These are phyloP conservation scores for Xylaria curta DNA, from an alignment of 495 filamentous ascomycete genomes.

Conservation along the genomic window DNA sequence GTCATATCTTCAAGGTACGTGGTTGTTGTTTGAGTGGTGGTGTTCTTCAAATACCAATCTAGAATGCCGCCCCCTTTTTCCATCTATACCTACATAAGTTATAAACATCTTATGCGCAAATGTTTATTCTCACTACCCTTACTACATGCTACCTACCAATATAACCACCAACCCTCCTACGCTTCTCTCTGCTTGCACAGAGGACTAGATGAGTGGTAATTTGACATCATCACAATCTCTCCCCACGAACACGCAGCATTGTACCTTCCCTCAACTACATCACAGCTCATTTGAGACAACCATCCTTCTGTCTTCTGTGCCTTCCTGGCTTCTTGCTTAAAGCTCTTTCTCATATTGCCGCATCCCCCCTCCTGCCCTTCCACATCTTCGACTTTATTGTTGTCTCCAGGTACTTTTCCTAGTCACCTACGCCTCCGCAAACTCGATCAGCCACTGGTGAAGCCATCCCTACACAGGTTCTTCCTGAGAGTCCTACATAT, in stretches of 20 bases:
- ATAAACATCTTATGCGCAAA: background rate
- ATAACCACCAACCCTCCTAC: background rate
- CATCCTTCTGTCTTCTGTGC: too few species aligned
- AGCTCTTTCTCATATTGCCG: background rate
- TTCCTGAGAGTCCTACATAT: background rate
- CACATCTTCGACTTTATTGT: background rate
- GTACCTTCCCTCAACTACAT: background rate
- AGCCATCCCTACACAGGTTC: background rate
- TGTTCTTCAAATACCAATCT: background rate
- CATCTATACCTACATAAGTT: background rate
- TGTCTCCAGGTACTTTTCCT: background rate
- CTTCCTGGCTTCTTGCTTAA: background rate
- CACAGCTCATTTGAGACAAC: background rate
- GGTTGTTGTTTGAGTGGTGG: background rate
- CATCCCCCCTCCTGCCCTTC: background rate
- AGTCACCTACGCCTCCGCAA: background rate
- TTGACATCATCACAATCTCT: conserved; percentile 4
- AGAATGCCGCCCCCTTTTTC: background rate
- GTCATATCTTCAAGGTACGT: conserved; percentile 16
- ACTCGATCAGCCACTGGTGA: background rate
- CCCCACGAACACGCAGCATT: background rate
- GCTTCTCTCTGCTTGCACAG: background rate
- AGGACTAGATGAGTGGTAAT: background rate
- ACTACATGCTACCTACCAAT: background rate
- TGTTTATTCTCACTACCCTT: background rate